Percentiles rank a stretch among this genome's conserved stretches.
phyloP scores from a whole-genome alignment of 148 eudicot species.

The Rhododendron mucronatum region DNA sequence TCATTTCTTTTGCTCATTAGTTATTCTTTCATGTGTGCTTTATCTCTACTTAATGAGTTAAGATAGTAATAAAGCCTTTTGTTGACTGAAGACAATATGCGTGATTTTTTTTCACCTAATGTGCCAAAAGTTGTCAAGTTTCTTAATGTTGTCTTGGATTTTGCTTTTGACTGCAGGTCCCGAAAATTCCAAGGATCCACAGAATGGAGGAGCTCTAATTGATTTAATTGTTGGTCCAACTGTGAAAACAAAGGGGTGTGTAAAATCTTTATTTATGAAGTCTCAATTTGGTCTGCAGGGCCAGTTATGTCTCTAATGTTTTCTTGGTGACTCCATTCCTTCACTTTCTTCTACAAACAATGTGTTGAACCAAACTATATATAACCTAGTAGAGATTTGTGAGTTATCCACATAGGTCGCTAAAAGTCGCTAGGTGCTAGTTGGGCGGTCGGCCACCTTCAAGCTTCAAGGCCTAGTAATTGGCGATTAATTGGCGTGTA shows the following conservation, averaged over 20 bases:
- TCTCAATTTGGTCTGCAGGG: neutral
- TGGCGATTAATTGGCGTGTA: too few species aligned
- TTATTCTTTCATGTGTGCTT: neutral
- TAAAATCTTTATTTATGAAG: neutral
- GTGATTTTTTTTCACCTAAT: neutral
- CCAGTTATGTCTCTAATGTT: neutral
- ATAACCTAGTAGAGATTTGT: neutral
- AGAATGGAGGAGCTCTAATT: slow-evolving; percentile 50
- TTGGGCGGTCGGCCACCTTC: too few species aligned
- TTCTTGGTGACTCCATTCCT: neutral
- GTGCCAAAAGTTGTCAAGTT: neutral
- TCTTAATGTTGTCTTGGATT: neutral
- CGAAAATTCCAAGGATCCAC: slow-evolving; percentile 35
- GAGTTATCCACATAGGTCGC: neutral
- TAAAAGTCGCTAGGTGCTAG: too few species aligned
- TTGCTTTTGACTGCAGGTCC: slow-evolving; percentile 46
- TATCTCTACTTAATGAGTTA: neutral
- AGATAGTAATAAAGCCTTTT: neutral
- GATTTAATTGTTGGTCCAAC: slow-evolving; percentile 59
- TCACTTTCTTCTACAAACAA: neutral
- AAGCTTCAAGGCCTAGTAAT: too few species aligned
- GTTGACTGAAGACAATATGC: neutral
- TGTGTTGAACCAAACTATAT: neutral
- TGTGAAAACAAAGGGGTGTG: slow-evolving; percentile 55
- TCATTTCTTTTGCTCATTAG: neutral